Percentiles rank a stretch among this genome's conserved stretches.
Evolutionary conservation across 768 basidiomycete genomes (phyloP).

Genomic region (Lactifluus pinguis): DNA sequence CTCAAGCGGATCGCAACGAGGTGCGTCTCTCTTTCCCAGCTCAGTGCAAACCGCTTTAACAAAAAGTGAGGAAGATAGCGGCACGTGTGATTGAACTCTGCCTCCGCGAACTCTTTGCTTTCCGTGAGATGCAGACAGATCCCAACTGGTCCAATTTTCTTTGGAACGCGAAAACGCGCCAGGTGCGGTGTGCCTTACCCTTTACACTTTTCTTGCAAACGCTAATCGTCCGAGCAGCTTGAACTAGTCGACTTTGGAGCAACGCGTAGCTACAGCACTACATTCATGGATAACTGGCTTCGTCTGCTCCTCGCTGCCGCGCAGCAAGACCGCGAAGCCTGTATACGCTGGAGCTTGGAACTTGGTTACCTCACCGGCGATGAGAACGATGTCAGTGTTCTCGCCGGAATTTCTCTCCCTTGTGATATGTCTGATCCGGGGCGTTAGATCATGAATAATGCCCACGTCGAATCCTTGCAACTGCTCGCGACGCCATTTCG

Average conservation of each 20-base stretch:
- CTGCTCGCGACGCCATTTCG: slow-evolving; percentile 85
- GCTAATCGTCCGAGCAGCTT: slow-evolving; percentile 34
- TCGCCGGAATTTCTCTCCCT: neutral
- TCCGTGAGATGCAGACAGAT: slow-evolving; percentile 95
- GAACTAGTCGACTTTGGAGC: slow-evolving; percentile 96
- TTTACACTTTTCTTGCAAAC: neutral
- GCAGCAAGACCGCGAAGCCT: slow-evolving; percentile 52
- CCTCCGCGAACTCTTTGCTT: slow-evolving; percentile 82
- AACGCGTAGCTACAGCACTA: slow-evolving; percentile 72
- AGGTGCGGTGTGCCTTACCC: slow-evolving; percentile 34
- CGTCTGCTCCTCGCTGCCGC: slow-evolving; percentile 77
- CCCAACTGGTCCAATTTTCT: slow-evolving; percentile 99
- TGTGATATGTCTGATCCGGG: neutral
- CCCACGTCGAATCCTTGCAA: slow-evolving; percentile 76
- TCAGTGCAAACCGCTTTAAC: neutral
- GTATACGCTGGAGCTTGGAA: slow-evolving; percentile 63
- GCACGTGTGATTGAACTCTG: slow-evolving; percentile 75
- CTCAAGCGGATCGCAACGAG: slow-evolving; percentile 60
- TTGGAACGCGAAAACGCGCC: slow-evolving; percentile 59
- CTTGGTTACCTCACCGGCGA: slow-evolving; percentile 87
- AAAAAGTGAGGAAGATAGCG: slow-evolving; percentile 55
- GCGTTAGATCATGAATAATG: slow-evolving; percentile 68
- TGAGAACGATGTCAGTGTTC: slow-evolving; percentile 58
- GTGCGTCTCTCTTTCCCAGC: slow-evolving; percentile 33
- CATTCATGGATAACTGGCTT: slow-evolving; percentile 87